phyloP scores from a whole-genome alignment of 1,284 basidiomycete species.

The Pholiota adiposa region DNA sequence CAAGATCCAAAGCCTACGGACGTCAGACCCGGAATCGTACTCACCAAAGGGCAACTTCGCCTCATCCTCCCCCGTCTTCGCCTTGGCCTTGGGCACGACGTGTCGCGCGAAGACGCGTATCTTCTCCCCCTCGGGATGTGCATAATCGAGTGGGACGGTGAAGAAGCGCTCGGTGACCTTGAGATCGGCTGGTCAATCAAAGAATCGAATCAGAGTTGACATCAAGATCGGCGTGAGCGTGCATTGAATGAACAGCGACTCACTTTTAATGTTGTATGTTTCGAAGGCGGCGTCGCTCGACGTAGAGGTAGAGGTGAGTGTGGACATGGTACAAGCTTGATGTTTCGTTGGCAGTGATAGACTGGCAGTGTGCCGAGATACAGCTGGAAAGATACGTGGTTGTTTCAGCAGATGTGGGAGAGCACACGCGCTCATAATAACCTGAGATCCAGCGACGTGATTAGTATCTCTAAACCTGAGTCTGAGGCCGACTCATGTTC shows the following conservation, averaged over 20 bases:
- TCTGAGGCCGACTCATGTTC: too few species aligned
- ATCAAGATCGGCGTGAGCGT: too few species aligned
- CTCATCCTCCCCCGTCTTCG: conserved; percentile 44
- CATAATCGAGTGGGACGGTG: conserved; percentile 50
- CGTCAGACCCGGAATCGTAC: too few species aligned
- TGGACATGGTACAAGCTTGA: conserved; percentile 5
- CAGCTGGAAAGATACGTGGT: neutral
- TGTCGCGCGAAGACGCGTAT: conserved; percentile 53
- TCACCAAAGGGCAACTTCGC: conserved; percentile 48
- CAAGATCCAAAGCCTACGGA: neutral
- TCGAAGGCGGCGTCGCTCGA: too few species aligned
- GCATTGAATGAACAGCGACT: too few species aligned
- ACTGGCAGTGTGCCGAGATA: too few species aligned
- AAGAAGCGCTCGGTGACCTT: conserved; percentile 56
- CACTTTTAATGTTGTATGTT: conserved; percentile 38
- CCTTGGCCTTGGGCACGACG: conserved; percentile 45
- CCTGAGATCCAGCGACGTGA: neutral
- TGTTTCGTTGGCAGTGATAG: too few species aligned
- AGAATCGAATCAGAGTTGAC: too few species aligned
- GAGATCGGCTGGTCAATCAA: conserved; percentile 48
- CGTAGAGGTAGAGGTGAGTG: neutral
- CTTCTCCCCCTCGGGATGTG: conserved; percentile 43
- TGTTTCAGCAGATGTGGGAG: neutral
- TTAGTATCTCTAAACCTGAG: too few species aligned
- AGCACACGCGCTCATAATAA: too few species aligned